A percentile compares a stretch with the other conserved stretches of the same genome.
These are phyloP conservation scores for Zygoascus sp. DNA, from an alignment of 1,139 yeast species.

Conservation along the genomic window DNA sequence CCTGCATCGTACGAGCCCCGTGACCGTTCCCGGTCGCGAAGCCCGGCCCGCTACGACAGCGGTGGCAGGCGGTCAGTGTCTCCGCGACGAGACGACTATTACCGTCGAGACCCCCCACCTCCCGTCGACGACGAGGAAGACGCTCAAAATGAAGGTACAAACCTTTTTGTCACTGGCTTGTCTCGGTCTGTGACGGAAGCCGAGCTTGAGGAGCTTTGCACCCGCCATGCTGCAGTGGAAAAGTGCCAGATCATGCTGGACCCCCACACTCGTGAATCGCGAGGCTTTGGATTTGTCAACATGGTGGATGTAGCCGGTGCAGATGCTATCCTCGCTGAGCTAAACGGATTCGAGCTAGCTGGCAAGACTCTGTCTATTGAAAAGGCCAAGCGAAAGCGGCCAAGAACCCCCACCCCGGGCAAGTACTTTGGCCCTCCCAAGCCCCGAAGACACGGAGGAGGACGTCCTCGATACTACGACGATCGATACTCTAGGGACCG, in stretches of 20 bases:
- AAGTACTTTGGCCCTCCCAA: conserved; percentile 40
- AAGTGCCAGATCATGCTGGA: conserved; percentile 38
- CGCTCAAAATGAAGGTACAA: conserved; percentile 36
- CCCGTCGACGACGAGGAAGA: conserved; percentile 24
- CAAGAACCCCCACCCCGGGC: conserved; percentile 42
- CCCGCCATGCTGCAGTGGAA: conserved; percentile 34
- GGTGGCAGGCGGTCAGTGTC: conserved; percentile 23
- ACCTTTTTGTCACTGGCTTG: conserved; percentile 38
- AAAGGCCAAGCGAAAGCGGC: conserved; percentile 37
- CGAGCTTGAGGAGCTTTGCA: conserved; percentile 34
- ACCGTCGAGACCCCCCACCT: conserved; percentile 7
- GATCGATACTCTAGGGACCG: conserved; percentile 15
- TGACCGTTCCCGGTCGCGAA: conserved; percentile 13
- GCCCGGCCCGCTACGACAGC: conserved; percentile 24
- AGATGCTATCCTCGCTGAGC: conserved; percentile 33
- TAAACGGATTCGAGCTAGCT: conserved; percentile 32
- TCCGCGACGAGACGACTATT: conserved; percentile 21
- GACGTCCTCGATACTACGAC: conserved; percentile 22
- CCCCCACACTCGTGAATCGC: conserved; percentile 38
- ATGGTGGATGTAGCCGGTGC: conserved; percentile 34
- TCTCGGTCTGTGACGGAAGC: conserved; percentile 33
- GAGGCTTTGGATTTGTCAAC: conserved; percentile 40
- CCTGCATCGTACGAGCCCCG: neutral
- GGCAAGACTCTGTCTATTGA: conserved; percentile 36
- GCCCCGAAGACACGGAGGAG: conserved; percentile 26